These are phyloP conservation scores for Elongisporangium senticosum DNA, from an alignment of 352 stramenopile species.

Conservation along the genomic window DNA sequence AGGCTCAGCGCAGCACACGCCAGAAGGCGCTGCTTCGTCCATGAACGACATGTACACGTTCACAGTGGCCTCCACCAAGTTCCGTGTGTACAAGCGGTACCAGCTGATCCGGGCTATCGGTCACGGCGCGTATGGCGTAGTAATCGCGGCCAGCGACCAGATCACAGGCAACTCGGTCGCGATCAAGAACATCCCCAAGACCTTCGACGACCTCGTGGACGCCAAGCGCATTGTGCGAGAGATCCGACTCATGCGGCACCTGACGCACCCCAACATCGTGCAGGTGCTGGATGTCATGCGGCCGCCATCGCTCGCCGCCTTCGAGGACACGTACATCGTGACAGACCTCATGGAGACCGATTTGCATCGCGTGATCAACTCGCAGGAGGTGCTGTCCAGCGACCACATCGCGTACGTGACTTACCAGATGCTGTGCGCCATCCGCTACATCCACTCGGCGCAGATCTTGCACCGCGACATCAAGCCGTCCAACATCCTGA, in stretches of 20 bases:
- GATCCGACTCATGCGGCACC: constrained; percentile 79
- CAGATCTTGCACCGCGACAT: constrained; percentile 89
- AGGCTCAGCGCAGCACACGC: constrained; percentile 6
- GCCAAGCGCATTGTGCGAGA: constrained; percentile 83
- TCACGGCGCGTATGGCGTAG: constrained; percentile 73
- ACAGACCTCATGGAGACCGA: constrained; percentile 83
- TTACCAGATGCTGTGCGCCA: constrained; percentile 76
- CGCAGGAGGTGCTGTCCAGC: constrained; percentile 50
- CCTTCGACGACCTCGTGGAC: constrained; percentile 79
- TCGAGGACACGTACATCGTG: constrained; percentile 85
- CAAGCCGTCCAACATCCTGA: constrained; percentile 96
- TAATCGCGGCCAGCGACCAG: constrained; percentile 78
- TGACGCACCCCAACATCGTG: constrained; percentile 65
- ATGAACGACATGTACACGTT: constrained; percentile 79
- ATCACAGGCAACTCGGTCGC: constrained; percentile 76
- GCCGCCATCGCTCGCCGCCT: constrained; percentile 56
- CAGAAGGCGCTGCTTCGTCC: neutral
- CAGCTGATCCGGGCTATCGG: constrained; percentile 79
- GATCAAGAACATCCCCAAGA: constrained; percentile 85
- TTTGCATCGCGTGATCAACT: constrained; percentile 79
- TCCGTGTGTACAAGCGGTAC: constrained; percentile 77
- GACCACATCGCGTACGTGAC: constrained; percentile 82
- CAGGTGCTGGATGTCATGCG: constrained; percentile 74
- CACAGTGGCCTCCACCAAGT: constrained; percentile 78
- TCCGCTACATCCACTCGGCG: constrained; percentile 86